phyloP scores from a whole-genome alignment of 2,329 filamentous ascomycete genomes.

The Talaromyces sp. region DNA sequence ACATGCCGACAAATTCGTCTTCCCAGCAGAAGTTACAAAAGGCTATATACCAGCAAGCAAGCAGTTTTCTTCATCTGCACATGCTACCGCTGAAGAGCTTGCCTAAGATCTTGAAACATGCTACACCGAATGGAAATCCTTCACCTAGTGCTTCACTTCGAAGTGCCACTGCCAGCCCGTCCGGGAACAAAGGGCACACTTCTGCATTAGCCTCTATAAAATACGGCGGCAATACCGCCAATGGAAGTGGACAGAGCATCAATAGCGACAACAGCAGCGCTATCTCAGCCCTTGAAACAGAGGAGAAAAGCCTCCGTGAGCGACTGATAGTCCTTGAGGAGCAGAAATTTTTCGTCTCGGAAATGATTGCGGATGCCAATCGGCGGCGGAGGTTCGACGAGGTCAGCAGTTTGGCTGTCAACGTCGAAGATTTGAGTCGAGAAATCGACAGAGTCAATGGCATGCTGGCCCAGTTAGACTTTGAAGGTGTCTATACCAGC shows the following conservation, averaged over 20 bases:
- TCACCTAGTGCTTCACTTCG: constrained; percentile 17
- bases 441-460: constrained; percentile 67
- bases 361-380: constrained; percentile 75
- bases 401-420: constrained; percentile 70
- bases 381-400: constrained; percentile 79
- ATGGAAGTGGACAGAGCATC: constrained; percentile 47
- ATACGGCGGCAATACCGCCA: constrained; percentile 47
- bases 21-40: constrained; percentile 72
- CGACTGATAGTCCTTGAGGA: constrained; percentile 80
- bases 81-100: constrained; percentile 82
- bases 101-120: constrained; percentile 61
- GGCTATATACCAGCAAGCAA: constrained; percentile 76
- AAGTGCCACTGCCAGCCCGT: constrained; percentile 18
- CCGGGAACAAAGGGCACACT: constrained; percentile 23
- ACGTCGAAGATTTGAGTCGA: constrained; percentile 72
- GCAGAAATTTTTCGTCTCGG: constrained; percentile 80
- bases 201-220: constrained; percentile 56
- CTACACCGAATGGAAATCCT: constrained; percentile 46
- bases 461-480: constrained; percentile 64
- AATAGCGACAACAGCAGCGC: constrained; percentile 51
- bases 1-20: constrained; percentile 66
- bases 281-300: constrained; percentile 66
- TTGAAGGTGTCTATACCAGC: constrained; percentile 45
- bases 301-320: constrained; percentile 78
- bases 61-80: constrained; percentile 77